Conservation (phyloP, 257 asterid species). For the Jacaranda copaia region DNA sequence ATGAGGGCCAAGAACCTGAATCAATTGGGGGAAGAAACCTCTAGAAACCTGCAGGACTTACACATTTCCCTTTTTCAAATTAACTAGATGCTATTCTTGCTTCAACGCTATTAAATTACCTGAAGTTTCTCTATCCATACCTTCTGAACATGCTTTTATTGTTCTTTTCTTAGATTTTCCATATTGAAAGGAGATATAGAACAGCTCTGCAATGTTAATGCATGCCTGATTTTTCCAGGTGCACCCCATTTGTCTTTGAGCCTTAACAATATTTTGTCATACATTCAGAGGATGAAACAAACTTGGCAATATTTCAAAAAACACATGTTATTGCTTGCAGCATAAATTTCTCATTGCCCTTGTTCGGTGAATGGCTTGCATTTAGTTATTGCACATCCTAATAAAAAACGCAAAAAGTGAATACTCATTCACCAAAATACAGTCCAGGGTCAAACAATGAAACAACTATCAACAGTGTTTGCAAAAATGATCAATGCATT, state of each 20-base stretch:
- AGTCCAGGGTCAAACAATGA: too few relatives aligned
- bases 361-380: too few relatives aligned
- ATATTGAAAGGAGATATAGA: neutral
- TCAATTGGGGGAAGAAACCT: neutral
- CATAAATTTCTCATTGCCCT: too few relatives aligned
- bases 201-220: too few relatives aligned
- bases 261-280: neutral
- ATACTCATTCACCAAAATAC: too few relatives aligned
- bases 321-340: too few relatives aligned
- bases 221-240: neutral
- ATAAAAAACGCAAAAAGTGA: too few relatives aligned
- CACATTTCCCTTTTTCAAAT: conserved; percentile 17
- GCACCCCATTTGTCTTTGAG: conserved; percentile 17
- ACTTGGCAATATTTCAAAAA: neutral
- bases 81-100: neutral
- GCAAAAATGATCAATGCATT: too few relatives aligned
- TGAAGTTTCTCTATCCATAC: neutral
- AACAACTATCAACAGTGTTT: too few relatives aligned
- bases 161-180: neutral
- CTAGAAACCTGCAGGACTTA: neutral
- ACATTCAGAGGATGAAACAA: neutral
- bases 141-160: neutral
- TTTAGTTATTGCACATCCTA: neutral
- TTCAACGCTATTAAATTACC: neutral
- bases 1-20: neutral